phyloP scores from a whole-genome alignment of 2,329 filamentous ascomycete genomes.

The Sclerotiophoma versabilis region DNA sequence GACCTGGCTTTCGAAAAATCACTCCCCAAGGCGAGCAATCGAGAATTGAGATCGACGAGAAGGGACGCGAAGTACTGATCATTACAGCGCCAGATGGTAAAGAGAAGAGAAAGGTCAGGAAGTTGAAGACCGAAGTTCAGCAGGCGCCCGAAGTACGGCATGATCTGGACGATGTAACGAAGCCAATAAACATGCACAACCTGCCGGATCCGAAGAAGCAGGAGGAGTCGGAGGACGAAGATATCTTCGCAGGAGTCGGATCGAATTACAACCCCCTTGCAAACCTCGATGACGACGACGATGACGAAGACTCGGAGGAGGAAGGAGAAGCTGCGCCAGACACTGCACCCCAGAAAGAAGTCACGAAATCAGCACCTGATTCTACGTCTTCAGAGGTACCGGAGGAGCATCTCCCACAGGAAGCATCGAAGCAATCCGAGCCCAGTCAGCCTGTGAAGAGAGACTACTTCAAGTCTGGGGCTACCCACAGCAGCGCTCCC shows the following conservation, averaged over 20 bases:
- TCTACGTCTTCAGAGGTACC: conserved; percentile 1
- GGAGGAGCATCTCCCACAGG: conserved; percentile 7
- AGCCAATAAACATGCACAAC: conserved; percentile 51
- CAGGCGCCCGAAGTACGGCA: conserved; percentile 47
- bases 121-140: conserved; percentile 52
- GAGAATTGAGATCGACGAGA: conserved; percentile 63
- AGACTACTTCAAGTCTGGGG: conserved; percentile 29
- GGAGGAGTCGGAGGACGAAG: conserved; percentile 59
- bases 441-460: conserved; percentile 23
- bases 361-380: neutral
- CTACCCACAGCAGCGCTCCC: conserved; percentile 10
- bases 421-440: conserved; percentile 5
- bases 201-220: conserved; percentile 39
- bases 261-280: conserved; percentile 67
- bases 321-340: conserved; percentile 7
- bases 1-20: conserved; percentile 63
- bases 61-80: conserved; percentile 64
- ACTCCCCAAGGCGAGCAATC: conserved; percentile 58
- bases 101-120: conserved; percentile 67
- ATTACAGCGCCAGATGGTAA: conserved; percentile 66
- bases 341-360: neutral
- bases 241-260: conserved; percentile 69
- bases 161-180: conserved; percentile 55
- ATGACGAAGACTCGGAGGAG: conserved; percentile 49
- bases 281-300: conserved; percentile 59